phyloP scores from a whole-genome alignment of 108 stramenopile genomes.

The Cylindrotheca closterium region DNA sequence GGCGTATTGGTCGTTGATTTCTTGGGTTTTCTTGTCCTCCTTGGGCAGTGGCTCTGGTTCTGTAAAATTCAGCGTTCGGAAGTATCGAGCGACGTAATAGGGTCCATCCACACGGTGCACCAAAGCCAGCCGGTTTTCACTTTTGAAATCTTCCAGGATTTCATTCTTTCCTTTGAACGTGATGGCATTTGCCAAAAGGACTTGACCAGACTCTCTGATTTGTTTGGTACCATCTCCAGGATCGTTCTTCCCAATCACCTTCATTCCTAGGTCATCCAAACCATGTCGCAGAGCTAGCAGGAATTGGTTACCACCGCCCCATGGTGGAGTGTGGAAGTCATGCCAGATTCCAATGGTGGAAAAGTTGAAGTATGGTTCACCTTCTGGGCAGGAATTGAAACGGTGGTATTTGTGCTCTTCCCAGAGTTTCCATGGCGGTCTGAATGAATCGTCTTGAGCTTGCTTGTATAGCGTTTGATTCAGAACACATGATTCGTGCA shows the following conservation, averaged over 20 bases:
- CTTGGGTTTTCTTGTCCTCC: slow-evolving; percentile 16
- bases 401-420: slow-evolving; percentile 16
- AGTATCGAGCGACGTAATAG: slow-evolving; percentile 16
- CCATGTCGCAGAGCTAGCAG: slow-evolving; percentile 15
- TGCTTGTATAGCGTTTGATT: slow-evolving; percentile 1
- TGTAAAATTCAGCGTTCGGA: slow-evolving; percentile 12
- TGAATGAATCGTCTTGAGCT: slow-evolving; percentile 2
- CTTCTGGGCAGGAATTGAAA: slow-evolving; percentile 14
- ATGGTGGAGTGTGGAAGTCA: slow-evolving; percentile 24
- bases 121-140: slow-evolving; percentile 4
- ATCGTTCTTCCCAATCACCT: slow-evolving; percentile 9
- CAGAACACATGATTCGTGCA: slow-evolving; percentile 11
- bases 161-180: slow-evolving; percentile 19
- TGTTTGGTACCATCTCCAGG: too few relatives aligned
- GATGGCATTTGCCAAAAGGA: slow-evolving; percentile 20
- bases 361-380: slow-evolving; percentile 4
- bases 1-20: slow-evolving; percentile 11
- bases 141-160: slow-evolving; percentile 1
- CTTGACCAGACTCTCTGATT: too few relatives aligned
- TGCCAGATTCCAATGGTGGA: slow-evolving; percentile 23
- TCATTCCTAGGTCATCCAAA: background rate
- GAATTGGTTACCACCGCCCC: slow-evolving; percentile 28
- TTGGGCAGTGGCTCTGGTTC: background rate
- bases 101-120: slow-evolving; percentile 26
- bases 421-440: slow-evolving; percentile 11